phyloP scores from a whole-genome alignment of 202 grass and related monocot genomes.

The Carex arenaria region DNA sequence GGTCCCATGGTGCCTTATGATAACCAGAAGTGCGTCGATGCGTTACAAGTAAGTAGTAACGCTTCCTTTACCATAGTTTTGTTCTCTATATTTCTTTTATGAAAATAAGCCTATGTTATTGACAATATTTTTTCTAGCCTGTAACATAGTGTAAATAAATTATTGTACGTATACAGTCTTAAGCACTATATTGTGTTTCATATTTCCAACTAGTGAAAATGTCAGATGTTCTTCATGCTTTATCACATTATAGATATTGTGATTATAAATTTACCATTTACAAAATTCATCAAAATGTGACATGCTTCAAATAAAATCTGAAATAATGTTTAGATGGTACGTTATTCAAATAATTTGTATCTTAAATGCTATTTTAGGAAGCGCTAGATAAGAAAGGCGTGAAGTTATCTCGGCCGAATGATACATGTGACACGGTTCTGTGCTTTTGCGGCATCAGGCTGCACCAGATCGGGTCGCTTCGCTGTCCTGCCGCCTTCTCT shows the following conservation, averaged over 20 bases:
- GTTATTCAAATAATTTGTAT: background rate
- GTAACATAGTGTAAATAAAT: background rate
- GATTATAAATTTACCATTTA: background rate
- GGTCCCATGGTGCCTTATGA: slow-evolving; percentile 88
- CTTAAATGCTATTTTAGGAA: slow-evolving; percentile 7
- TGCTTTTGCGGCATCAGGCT: slow-evolving; percentile 99
- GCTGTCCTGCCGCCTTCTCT: slow-evolving; percentile 86
- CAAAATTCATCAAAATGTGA: background rate
- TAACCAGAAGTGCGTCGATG: slow-evolving; percentile 92
- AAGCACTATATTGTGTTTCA: background rate
- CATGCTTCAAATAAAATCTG: background rate
- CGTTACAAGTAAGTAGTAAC: slow-evolving; percentile 38
- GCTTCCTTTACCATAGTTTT: background rate
- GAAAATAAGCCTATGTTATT: background rate
- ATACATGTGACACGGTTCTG: slow-evolving; percentile 77
- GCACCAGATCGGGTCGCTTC: slow-evolving; percentile 95
- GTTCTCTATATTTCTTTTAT: background rate
- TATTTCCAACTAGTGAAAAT: background rate
- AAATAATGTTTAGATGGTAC: background rate
- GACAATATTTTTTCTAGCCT: background rate
- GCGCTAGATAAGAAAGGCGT: slow-evolving; percentile 67
- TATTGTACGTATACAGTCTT: background rate
- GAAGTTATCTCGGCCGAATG: slow-evolving; percentile 56
- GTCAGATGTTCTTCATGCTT: background rate
- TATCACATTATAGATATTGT: background rate